Conservation (phyloP, 495 filamentous ascomycete species). For the Neurospora sp. region DNA sequence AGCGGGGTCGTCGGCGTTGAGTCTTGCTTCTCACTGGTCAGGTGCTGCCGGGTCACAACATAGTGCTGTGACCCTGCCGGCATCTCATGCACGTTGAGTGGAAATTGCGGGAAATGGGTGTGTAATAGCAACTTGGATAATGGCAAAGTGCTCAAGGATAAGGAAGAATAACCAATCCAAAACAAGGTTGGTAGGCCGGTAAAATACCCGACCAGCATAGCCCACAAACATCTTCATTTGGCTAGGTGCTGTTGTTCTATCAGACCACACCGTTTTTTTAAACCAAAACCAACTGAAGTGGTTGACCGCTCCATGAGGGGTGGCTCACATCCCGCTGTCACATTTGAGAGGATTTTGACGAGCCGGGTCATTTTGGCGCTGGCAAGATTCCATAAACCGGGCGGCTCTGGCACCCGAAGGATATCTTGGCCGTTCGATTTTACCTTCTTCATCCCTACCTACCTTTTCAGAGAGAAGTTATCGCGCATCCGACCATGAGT, state of each 20-base stretch:
- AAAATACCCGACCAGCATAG: background rate
- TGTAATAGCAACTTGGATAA: background rate
- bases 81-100: too few relatives aligned
- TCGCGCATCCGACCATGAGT: background rate
- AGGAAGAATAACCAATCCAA: background rate
- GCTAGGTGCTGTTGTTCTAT: background rate
- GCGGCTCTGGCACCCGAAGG: background rate
- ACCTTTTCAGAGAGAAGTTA: background rate
- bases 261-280: background rate
- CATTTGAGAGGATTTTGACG: background rate
- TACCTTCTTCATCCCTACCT: background rate
- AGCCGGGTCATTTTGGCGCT: background rate
- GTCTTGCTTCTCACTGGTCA: background rate
- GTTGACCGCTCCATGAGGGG: background rate
- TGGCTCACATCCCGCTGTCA: background rate
- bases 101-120: too few relatives aligned
- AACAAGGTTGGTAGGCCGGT: background rate
- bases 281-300: background rate
- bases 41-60: background rate
- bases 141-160: background rate
- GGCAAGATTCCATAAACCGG: background rate
- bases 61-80: background rate
- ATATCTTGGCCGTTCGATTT: background rate
- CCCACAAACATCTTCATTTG: background rate
- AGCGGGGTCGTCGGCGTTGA: too few relatives aligned